Conservation (phyloP, 805 yeast genomes). For the Danielia reshetovae region DNA sequence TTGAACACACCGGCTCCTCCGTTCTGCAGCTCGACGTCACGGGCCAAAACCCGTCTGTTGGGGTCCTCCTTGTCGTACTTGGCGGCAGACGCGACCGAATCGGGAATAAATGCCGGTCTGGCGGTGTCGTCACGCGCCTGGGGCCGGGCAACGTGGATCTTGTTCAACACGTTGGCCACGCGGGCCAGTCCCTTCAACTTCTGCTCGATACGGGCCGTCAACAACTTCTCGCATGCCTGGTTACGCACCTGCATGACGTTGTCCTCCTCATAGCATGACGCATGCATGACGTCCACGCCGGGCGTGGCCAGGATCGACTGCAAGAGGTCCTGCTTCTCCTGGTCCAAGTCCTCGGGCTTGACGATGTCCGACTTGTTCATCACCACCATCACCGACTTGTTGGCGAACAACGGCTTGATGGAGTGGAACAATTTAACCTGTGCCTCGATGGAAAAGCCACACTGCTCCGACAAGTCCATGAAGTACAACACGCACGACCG, state of each 20-base stretch:
- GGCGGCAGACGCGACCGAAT: slow-evolving; percentile 52
- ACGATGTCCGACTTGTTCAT: slow-evolving; percentile 93
- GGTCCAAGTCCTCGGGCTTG: slow-evolving; percentile 76
- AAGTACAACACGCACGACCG: slow-evolving; percentile 95
- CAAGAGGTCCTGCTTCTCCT: slow-evolving; percentile 68
- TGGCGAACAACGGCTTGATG: slow-evolving; percentile 94
- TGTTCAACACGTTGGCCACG: slow-evolving; percentile 83
- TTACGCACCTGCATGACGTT: slow-evolving; percentile 95
- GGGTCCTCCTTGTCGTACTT: slow-evolving; percentile 81
- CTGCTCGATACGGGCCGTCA: slow-evolving; percentile 94
- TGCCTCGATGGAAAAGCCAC: slow-evolving; percentile 96
- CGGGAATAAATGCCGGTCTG: slow-evolving; percentile 82
- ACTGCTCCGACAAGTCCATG: slow-evolving; percentile 98
- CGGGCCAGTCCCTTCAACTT: slow-evolving; percentile 91
- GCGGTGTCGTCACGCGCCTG: slow-evolving; percentile 80
- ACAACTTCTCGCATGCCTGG: slow-evolving; percentile 93
- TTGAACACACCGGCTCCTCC: slow-evolving; percentile 99
- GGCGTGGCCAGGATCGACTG: slow-evolving; percentile 59
- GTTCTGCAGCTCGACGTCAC: slow-evolving; percentile 88
- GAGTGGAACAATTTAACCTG: slow-evolving; percentile 97
- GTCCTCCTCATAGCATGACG: slow-evolving; percentile 92
- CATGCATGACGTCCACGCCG: slow-evolving; percentile 88
- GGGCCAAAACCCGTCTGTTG: slow-evolving; percentile 72
- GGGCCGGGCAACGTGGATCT: slow-evolving; percentile 93
- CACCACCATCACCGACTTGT: slow-evolving; percentile 93